Evolutionary conservation across 139 green algal genomes (phyloP).

Genomic region (Chlamydomonas asymmetrica): DNA sequence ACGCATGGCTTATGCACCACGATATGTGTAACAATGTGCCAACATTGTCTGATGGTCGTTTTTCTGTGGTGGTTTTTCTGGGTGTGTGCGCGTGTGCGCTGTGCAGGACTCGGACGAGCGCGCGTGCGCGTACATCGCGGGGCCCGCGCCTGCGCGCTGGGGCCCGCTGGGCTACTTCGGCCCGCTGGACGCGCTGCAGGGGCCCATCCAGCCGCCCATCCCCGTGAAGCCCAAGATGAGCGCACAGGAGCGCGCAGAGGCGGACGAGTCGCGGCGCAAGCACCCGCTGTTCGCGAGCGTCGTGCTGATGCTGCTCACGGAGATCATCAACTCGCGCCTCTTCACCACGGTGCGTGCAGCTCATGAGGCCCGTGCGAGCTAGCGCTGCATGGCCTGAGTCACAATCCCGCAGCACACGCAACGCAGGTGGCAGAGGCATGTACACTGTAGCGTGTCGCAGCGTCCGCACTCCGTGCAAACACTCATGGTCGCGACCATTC

Average conservation of each 20-base stretch:
- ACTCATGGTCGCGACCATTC: too few species aligned
- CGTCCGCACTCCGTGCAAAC: too few species aligned
- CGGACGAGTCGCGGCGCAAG: slow-evolving; percentile 19
- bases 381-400: too few species aligned
- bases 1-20: too few species aligned
- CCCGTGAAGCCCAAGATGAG: slow-evolving; percentile 7
- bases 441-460: too few species aligned
- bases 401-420: too few species aligned
- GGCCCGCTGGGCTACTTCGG: slow-evolving; percentile 54
- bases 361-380: too few species aligned
- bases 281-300: slow-evolving; percentile 89
- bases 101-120: slow-evolving; percentile 92
- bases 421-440: too few species aligned
- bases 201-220: slow-evolving; percentile 9
- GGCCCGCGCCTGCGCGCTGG: slow-evolving; percentile 84
- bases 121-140: slow-evolving; percentile 89
- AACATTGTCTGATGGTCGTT: too few species aligned
- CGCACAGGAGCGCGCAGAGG: neutral
- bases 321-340: slow-evolving; percentile 96
- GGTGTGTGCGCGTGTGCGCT: too few species aligned
- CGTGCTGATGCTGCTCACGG: slow-evolving; percentile 73
- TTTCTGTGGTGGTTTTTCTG: too few species aligned
- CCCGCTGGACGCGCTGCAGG: slow-evolving; percentile 6
- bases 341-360: slow-evolving; percentile 86
- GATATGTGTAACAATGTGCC: too few species aligned